Conservation (phyloP, 1,284 basidiomycete genomes). For the Rhizoctonia solani region DNA sequence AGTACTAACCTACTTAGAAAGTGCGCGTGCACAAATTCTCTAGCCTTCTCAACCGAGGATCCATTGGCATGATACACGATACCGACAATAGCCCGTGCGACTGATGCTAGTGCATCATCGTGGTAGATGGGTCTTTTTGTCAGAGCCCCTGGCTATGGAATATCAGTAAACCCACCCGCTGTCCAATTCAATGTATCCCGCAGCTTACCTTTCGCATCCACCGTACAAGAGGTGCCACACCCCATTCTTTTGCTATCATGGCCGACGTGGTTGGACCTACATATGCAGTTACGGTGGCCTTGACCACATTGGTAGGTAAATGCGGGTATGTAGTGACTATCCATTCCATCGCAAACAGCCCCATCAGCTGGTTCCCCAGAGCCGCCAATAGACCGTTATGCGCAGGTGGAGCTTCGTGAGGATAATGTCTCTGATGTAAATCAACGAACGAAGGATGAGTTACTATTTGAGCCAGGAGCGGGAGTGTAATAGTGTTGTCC, state of each 20-base stretch:
- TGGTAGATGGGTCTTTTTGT: conserved; percentile 60
- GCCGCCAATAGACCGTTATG: conserved; percentile 80
- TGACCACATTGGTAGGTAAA: conserved; percentile 86
- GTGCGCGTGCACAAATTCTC: conserved; percentile 82
- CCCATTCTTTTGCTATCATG: conserved; percentile 82
- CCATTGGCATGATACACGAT: conserved; percentile 71
- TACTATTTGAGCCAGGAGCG: conserved; percentile 58
- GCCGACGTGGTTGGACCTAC: conserved; percentile 86
- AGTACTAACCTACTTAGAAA: conserved; percentile 57
- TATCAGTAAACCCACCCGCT: conserved; percentile 32
- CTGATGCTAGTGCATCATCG: conserved; percentile 71
- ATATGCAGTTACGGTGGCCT: conserved; percentile 87
- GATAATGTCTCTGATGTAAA: conserved; percentile 59
- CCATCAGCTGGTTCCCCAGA: conserved; percentile 89
- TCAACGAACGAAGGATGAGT: conserved; percentile 78
- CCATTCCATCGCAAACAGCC: conserved; percentile 88
- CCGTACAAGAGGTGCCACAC: conserved; percentile 65
- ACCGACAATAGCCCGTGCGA: conserved; percentile 76
- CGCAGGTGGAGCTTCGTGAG: conserved; percentile 55
- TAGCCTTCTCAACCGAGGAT: conserved; percentile 69
- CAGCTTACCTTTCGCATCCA: conserved; percentile 68
- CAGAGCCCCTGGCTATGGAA: conserved; percentile 54
- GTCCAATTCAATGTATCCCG: conserved; percentile 20
- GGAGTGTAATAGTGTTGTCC: conserved; percentile 17
- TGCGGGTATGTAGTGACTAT: conserved; percentile 85